Evolutionary conservation across 257 asterid genomes (phyloP).

Genomic region (Solanum sejunctum): DNA sequence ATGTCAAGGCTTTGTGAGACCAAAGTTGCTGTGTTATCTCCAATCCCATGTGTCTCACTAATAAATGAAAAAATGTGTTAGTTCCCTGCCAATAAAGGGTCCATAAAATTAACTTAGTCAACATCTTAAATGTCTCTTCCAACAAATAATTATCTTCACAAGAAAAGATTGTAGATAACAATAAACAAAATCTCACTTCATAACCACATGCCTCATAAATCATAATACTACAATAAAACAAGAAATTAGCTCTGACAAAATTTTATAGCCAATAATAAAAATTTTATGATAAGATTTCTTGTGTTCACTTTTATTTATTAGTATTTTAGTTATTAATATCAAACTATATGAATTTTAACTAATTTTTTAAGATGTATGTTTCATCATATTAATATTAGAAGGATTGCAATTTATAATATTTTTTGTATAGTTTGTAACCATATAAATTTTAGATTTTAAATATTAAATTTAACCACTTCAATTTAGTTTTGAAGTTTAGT

Average conservation of each 20-base stretch:
- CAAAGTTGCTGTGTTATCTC: constrained; percentile 7
- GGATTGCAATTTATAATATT: too few relatives aligned
- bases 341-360: too few relatives aligned
- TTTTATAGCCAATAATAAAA: not conserved
- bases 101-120: constrained; percentile 25
- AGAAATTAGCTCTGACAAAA: not conserved
- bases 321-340: too few relatives aligned
- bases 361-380: too few relatives aligned
- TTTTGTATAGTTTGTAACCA: too few relatives aligned
- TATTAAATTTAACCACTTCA: too few relatives aligned
- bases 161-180: not conserved
- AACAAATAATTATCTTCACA: not conserved
- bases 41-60: constrained; percentile 9
- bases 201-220: constrained; percentile 16
- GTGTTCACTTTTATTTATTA: too few relatives aligned
- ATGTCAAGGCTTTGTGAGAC: constrained; percentile 15
- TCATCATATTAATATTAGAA: too few relatives aligned
- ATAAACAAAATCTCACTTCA: constrained; percentile 22
- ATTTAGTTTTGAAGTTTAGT: too few relatives aligned
- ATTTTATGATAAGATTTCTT: not conserved
- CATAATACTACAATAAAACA: not conserved
- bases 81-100: constrained; percentile 22
- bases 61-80: constrained; percentile 3
- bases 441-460: too few relatives aligned
- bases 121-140: constrained; percentile 27